These are phyloP conservation scores for Entomophthora muscae DNA, from an alignment of 371 early-diverging fungal genomes.

Conservation along the genomic window DNA sequence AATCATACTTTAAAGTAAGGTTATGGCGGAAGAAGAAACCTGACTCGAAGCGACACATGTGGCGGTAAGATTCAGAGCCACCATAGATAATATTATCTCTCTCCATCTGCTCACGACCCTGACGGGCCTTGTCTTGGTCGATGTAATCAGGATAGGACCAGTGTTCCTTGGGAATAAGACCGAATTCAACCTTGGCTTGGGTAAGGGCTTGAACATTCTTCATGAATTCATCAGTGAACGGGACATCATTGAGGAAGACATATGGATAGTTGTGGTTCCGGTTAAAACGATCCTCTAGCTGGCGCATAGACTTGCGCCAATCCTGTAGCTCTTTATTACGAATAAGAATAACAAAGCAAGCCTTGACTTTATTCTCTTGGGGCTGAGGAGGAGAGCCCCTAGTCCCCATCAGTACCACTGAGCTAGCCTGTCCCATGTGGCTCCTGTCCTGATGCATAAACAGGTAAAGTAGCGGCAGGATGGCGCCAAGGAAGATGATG, in stretches of 20 bases:
- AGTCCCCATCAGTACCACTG: neutral
- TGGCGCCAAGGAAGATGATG: neutral
- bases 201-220: slow-evolving; percentile 23
- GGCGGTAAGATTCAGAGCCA: slow-evolving; percentile 64
- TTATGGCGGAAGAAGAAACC: slow-evolving; percentile 81
- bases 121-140: slow-evolving; percentile 39
- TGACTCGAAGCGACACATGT: slow-evolving; percentile 89
- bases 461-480: neutral
- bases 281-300: slow-evolving; percentile 72
- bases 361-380: slow-evolving; percentile 22
- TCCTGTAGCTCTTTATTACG: slow-evolving; percentile 59
- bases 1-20: slow-evolving; percentile 57
- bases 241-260: slow-evolving; percentile 63
- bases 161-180: slow-evolving; percentile 43
- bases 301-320: slow-evolving; percentile 40
- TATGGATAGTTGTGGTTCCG: slow-evolving; percentile 67
- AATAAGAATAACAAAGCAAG: slow-evolving; percentile 39
- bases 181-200: slow-evolving; percentile 43
- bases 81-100: slow-evolving; percentile 56
- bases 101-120: slow-evolving; percentile 32
- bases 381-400: too few relatives aligned
- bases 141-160: slow-evolving; percentile 77
- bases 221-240: slow-evolving; percentile 64
- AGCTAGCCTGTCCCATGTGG: too few relatives aligned
- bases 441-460: neutral